phyloP scores from a whole-genome alignment of 192 early-diverging fungal genomes.

The Paraglomus brasilianum region DNA sequence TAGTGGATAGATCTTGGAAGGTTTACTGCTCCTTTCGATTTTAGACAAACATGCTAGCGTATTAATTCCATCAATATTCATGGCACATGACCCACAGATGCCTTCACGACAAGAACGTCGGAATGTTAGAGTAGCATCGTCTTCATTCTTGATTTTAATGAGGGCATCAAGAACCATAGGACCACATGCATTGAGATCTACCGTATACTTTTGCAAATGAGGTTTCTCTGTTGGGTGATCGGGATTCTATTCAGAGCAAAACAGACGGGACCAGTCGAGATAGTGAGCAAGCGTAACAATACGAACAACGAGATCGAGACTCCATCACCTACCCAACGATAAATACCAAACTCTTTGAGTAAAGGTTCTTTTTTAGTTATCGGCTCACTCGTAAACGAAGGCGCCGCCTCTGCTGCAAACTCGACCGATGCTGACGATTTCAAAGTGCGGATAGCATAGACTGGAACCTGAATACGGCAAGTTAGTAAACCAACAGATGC shows the following conservation, averaged over 20 bases:
- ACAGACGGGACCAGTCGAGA: neutral
- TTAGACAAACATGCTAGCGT: constrained; percentile 91
- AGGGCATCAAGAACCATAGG: constrained; percentile 96
- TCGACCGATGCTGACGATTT: neutral
- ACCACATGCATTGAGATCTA: constrained; percentile 90
- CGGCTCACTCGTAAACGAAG: neutral
- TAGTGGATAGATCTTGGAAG: constrained; percentile 90
- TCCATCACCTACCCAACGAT: constrained; percentile 96
- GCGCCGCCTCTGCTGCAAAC: neutral
- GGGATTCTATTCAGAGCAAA: constrained; percentile 63
- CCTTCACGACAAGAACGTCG: constrained; percentile 96
- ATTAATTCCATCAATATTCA: constrained; percentile 97
- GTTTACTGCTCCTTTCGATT: constrained; percentile 73
- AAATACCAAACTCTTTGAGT: constrained; percentile 92
- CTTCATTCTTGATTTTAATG: constrained; percentile 97
- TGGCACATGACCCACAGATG: constrained; percentile 96
- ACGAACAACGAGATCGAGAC: constrained; percentile 23
- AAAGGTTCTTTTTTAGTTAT: constrained; percentile 6
- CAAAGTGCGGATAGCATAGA: neutral
- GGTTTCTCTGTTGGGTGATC: constrained; percentile 88
- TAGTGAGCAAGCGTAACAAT: neutral
- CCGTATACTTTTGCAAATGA: constrained; percentile 78
- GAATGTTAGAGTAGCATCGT: constrained; percentile 92
- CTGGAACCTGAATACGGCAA: too few relatives aligned
- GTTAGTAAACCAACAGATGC: too few relatives aligned